phyloP scores from a whole-genome alignment of 495 filamentous ascomycete species.

The Penicilliopsis zonata region DNA sequence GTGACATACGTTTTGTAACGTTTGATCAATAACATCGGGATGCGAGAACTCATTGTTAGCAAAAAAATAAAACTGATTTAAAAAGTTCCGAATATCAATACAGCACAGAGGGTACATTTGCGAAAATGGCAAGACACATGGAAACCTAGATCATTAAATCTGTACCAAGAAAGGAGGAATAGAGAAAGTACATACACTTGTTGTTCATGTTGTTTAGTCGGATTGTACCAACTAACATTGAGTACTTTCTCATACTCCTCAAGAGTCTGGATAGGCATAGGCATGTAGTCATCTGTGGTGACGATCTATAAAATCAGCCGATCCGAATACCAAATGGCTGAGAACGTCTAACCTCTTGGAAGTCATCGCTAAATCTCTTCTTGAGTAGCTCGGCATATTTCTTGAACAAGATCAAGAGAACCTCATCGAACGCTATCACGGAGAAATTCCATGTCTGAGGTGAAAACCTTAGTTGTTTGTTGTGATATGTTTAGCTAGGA shows the following conservation, averaged over 20 bases:
- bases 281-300: conserved; percentile 97
- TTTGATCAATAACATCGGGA: conserved; percentile 76
- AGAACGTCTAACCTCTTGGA: conserved; percentile 56
- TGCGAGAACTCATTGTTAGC: conserved; percentile 89
- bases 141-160: conserved; percentile 52
- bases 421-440: conserved; percentile 64
- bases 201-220: conserved; percentile 63
- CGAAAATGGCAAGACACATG: conserved; percentile 87
- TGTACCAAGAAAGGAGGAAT: conserved; percentile 8
- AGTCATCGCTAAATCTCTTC: conserved; percentile 79
- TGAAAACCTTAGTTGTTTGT: too few relatives aligned
- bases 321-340: too few relatives aligned
- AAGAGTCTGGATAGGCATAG: conserved; percentile 82
- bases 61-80: conserved; percentile 94
- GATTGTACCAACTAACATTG: conserved; percentile 84
- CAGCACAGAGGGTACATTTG: conserved; percentile 98
- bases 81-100: conserved; percentile 91
- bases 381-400: conserved; percentile 93
- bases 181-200: conserved; percentile 43
- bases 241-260: conserved; percentile 94
- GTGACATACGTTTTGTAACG: conserved; percentile 54
- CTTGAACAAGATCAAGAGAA: conserved; percentile 75
- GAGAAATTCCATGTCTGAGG: conserved; percentile 76
- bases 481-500: too few relatives aligned
- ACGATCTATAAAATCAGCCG: conserved; percentile 51